phyloP scores from a whole-genome alignment of 2,329 filamentous ascomycete species.

The Fusarium tjaetaba region DNA sequence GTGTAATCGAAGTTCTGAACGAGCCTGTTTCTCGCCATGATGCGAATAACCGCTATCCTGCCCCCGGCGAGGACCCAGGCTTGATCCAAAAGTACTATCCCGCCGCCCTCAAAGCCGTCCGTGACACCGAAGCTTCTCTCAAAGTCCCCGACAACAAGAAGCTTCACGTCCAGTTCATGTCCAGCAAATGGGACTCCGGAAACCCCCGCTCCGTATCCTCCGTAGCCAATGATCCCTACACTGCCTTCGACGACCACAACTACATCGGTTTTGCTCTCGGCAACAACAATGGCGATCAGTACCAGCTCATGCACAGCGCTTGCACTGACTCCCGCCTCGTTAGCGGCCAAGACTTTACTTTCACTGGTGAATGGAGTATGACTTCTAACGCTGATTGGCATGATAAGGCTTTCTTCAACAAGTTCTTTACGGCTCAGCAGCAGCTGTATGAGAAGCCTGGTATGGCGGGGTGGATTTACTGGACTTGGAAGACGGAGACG shows the following conservation, averaged over 20 bases:
- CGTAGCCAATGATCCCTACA: slow-evolving; percentile 7
- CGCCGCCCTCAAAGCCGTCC: slow-evolving; percentile 18
- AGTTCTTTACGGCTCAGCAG: slow-evolving; percentile 33
- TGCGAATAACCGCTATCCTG: slow-evolving; percentile 16
- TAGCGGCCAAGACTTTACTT: slow-evolving; percentile 12
- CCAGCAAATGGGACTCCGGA: slow-evolving; percentile 32
- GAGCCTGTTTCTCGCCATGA: slow-evolving; percentile 30
- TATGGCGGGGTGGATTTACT: slow-evolving; percentile 31
- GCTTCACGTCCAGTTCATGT: slow-evolving; percentile 36
- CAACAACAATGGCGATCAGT: neutral
- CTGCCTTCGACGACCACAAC: slow-evolving; percentile 30
- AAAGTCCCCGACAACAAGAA: slow-evolving; percentile 2
- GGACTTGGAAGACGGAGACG: slow-evolving; percentile 34
- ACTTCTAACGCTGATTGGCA: slow-evolving; percentile 22
- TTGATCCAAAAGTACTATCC: slow-evolving; percentile 29
- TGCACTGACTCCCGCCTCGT: slow-evolving; percentile 24
- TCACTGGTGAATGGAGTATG: slow-evolving; percentile 37
- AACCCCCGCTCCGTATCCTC: slow-evolving; percentile 1
- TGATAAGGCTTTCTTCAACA: slow-evolving; percentile 20
- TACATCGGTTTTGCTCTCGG: slow-evolving; percentile 28
- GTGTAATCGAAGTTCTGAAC: slow-evolving; percentile 30
- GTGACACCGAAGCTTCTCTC: neutral
- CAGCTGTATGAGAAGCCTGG: slow-evolving; percentile 31
- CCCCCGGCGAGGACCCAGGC: slow-evolving; percentile 21
- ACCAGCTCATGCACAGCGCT: slow-evolving; percentile 25